A percentile compares a stretch with the other conserved stretches of the same genome.
Evolutionary conservation across 2,329 filamentous ascomycete species (phyloP).

Genomic region (Tolypocladium ovalisporum): DNA sequence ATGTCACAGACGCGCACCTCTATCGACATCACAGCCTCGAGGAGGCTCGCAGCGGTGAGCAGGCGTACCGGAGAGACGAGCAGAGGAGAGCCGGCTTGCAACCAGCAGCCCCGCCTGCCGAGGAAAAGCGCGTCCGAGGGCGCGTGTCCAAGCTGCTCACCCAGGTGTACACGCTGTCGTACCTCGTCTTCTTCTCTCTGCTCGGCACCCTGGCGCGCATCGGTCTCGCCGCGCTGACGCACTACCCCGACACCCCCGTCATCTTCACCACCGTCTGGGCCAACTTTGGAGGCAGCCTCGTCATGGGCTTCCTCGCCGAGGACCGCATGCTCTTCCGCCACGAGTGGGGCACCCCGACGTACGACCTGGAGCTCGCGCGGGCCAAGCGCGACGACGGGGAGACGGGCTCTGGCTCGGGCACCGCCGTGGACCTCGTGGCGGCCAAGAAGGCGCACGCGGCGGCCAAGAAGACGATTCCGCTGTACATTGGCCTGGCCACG

Average conservation of each 20-base stretch:
- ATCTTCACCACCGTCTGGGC: constrained; percentile 73
- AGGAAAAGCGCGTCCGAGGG: not conserved
- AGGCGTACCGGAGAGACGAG: constrained; percentile 3
- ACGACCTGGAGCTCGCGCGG: constrained; percentile 22
- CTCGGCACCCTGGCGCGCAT: constrained; percentile 75
- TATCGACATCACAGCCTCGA: constrained; percentile 9
- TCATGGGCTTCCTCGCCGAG: constrained; percentile 80
- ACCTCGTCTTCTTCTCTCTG: constrained; percentile 77
- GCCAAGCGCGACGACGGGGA: constrained; percentile 27
- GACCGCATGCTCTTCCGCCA: constrained; percentile 64
- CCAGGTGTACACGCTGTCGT: constrained; percentile 62
- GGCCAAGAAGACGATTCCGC: constrained; percentile 73
- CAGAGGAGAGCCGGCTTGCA: not conserved
- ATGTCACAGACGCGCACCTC: constrained; percentile 3
- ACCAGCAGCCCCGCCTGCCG: not conserved
- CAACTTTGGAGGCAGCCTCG: constrained; percentile 68
- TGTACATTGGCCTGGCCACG: constrained; percentile 78
- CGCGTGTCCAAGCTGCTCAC: constrained; percentile 40
- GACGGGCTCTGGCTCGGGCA: constrained; percentile 10
- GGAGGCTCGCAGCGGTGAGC: constrained; percentile 4
- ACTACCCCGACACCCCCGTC: constrained; percentile 67
- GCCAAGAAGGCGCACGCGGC: constrained; percentile 48
- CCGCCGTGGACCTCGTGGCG: constrained; percentile 18
- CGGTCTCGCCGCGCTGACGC: constrained; percentile 68
- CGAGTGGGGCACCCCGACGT: constrained; percentile 45